These are phyloP conservation scores for Drosera capensis DNA, from an alignment of 148 eudicot genomes.

Conservation along the genomic window DNA sequence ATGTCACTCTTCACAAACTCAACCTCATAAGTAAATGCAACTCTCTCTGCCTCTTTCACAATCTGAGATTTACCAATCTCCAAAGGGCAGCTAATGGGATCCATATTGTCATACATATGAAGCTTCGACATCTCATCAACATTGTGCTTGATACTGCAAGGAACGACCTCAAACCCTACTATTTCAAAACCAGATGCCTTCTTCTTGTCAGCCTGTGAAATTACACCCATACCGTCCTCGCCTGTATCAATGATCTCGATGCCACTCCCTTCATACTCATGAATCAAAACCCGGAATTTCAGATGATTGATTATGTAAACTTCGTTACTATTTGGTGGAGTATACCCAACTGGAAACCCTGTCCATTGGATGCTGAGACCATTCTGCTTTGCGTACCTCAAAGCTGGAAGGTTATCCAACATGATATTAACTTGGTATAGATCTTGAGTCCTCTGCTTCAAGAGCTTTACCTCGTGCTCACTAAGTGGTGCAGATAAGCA, in stretches of 20 bases:
- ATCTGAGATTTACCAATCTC: constrained; percentile 10
- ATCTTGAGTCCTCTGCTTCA: constrained; percentile 14
- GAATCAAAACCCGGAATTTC: constrained; percentile 10
- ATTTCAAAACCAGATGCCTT: constrained; percentile 12
- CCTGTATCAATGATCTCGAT: constrained; percentile 11
- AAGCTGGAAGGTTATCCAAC: constrained; percentile 12
- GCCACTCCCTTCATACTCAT: constrained; percentile 14
- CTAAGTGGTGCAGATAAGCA: constrained; percentile 4
- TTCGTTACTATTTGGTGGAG: constrained; percentile 8
- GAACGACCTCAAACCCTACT: constrained; percentile 12
- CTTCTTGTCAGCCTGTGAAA: constrained; percentile 6
- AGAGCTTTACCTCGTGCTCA: constrained; percentile 6
- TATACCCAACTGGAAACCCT: constrained; percentile 14
- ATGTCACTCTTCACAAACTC: constrained; percentile 13
- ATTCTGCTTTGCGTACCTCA: constrained; percentile 11
- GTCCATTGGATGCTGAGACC: constrained; percentile 13
- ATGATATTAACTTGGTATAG: constrained; percentile 13
- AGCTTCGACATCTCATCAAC: constrained; percentile 10
- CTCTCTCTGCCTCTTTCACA: constrained; percentile 6
- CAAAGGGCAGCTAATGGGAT: constrained; percentile 6
- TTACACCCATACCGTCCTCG: constrained; percentile 11
- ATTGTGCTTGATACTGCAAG: constrained; percentile 13
- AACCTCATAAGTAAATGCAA: constrained; percentile 14
- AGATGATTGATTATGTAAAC: constrained; percentile 12
- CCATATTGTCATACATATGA: constrained; percentile 9